phyloP scores from a whole-genome alignment of 106 monocot species.

The Apostasia ramifera region DNA sequence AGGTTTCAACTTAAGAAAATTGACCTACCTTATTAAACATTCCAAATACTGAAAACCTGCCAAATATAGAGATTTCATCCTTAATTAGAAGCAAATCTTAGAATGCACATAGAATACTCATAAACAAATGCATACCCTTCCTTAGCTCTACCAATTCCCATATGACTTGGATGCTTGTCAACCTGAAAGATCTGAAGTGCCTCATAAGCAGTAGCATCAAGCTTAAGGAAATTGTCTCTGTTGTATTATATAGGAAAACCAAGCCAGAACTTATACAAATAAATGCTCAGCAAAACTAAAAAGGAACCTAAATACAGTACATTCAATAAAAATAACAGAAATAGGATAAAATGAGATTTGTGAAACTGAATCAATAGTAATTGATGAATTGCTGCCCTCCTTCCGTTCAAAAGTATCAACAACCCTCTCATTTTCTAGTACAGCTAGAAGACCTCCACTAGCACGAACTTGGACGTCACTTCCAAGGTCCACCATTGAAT shows the following conservation, averaged over 20 bases:
- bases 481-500: slow-evolving; percentile 95
- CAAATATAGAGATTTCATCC: slow-evolving; percentile 6
- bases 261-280: background rate
- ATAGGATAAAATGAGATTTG: slow-evolving; percentile 91
- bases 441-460: slow-evolving; percentile 85
- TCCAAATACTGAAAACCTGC: slow-evolving; percentile 97
- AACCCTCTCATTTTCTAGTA: slow-evolving; percentile 88
- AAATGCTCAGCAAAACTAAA: background rate
- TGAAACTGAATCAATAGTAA: slow-evolving; percentile 66
- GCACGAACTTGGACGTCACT: slow-evolving; percentile 95
- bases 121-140: slow-evolving; percentile 63
- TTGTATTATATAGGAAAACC: slow-evolving; percentile 41
- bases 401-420: slow-evolving; percentile 67
- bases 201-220: slow-evolving; percentile 88
- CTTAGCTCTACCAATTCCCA: slow-evolving; percentile 99
- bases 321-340: slow-evolving; percentile 1
- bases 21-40: slow-evolving; percentile 88
- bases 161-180: slow-evolving; percentile 98
- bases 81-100: slow-evolving; percentile 4
- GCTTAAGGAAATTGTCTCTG: slow-evolving; percentile 93
- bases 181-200: slow-evolving; percentile 94
- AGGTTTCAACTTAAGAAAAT: background rate
- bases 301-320: background rate
- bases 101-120: background rate
- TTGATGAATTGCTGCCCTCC: slow-evolving; percentile 67